Conservation (phyloP, 345 rosid species). For the Cardiospermum halicacabum region DNA sequence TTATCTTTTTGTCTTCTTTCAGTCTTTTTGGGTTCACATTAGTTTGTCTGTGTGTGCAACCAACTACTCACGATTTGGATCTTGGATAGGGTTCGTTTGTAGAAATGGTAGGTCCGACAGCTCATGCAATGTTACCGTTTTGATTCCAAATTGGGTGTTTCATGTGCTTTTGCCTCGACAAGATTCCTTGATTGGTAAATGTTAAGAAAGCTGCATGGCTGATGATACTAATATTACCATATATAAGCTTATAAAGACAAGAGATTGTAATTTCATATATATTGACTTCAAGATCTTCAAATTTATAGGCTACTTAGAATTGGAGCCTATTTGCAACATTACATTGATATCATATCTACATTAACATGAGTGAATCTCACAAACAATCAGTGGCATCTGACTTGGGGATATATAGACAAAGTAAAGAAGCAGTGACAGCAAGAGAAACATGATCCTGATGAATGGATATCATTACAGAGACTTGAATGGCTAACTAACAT, state of each 20-base stretch:
- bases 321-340: constrained; percentile 4
- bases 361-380: background rate
- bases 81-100: background rate
- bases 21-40: background rate
- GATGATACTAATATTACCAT: no score
- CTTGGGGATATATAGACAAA: background rate
- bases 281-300: background rate
- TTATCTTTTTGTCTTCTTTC: background rate
- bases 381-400: background rate
- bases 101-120: background rate
- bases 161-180: background rate
- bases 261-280: no score
- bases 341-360: constrained; percentile 1
- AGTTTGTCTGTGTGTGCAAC: constrained; percentile 3
- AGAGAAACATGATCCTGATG: background rate
- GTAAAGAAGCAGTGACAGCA: background rate
- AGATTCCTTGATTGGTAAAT: background rate
- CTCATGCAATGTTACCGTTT: background rate
- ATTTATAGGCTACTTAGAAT: background rate
- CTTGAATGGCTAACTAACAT: constrained; percentile 36
- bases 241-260: no score
- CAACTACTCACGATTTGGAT: background rate
- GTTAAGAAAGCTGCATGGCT: background rate
- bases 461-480: background rate
- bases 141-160: background rate